Conservation (phyloP, 148 eudicot genomes). For the Rhododendron williamsianum region DNA sequence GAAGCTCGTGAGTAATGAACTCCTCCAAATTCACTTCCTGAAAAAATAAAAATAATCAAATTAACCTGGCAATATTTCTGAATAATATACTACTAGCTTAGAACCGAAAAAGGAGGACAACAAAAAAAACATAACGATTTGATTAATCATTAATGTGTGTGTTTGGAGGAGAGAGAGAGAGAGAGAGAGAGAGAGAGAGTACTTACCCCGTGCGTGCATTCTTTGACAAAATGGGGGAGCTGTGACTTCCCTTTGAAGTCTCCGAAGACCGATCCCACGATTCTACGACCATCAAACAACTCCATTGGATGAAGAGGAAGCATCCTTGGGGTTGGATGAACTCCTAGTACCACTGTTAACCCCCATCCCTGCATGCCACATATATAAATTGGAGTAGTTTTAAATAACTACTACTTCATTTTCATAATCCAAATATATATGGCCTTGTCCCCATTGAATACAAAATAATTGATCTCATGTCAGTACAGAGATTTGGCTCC, state of each 20-base stretch:
- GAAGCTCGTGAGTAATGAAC: slow-evolving; percentile 49
- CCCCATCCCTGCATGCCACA: slow-evolving; percentile 46
- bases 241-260: slow-evolving; percentile 51
- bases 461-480: neutral
- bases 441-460: neutral
- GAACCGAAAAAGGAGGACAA: no score
- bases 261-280: slow-evolving; percentile 39
- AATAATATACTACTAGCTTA: neutral
- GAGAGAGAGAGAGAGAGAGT: neutral
- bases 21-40: slow-evolving; percentile 48
- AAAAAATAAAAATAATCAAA: neutral
- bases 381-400: no score
- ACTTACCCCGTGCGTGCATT: slow-evolving; percentile 40
- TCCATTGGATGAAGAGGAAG: slow-evolving; percentile 60
- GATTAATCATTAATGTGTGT: no score
- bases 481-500: neutral
- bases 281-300: slow-evolving; percentile 41
- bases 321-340: slow-evolving; percentile 41
- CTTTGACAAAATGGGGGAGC: slow-evolving; percentile 37
- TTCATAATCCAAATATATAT: neutral
- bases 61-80: neutral
- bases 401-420: no score
- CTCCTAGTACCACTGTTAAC: slow-evolving; percentile 39
- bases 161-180: neutral
- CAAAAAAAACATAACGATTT: no score